Conservation (phyloP, 257 asterid genomes). For the Penstemon barbatus region DNA sequence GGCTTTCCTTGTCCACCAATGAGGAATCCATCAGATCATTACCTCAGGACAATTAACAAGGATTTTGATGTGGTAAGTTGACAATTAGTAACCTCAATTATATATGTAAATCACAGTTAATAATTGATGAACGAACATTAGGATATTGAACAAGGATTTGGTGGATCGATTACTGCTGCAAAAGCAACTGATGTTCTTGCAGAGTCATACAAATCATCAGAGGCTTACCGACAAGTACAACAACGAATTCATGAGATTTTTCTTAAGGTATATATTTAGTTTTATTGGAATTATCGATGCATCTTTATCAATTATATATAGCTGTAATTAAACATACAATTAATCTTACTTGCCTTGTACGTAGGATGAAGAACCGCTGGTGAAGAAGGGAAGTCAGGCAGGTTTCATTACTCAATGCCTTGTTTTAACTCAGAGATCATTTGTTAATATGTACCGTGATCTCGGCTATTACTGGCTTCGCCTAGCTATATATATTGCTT, state of each 20-base stretch:
- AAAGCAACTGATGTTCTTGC: slow-evolving; percentile 50
- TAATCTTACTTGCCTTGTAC: background rate
- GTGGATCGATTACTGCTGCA: slow-evolving; percentile 30
- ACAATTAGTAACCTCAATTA: background rate
- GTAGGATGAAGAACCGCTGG: slow-evolving; percentile 35
- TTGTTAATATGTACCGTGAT: slow-evolving; percentile 61
- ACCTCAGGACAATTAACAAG: slow-evolving; percentile 55
- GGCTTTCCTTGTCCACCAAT: slow-evolving; percentile 60
- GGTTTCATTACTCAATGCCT: slow-evolving; percentile 50
- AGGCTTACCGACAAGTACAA: slow-evolving; percentile 36
- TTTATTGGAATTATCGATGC: background rate
- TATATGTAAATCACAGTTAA: background rate
- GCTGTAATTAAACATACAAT: background rate
- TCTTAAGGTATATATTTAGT: slow-evolving; percentile 26
- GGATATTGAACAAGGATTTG: slow-evolving; percentile 60
- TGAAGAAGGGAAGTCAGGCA: slow-evolving; percentile 47
- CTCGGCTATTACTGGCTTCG: slow-evolving; percentile 74
- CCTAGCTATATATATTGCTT: slow-evolving; percentile 46
- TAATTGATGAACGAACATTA: slow-evolving; percentile 16
- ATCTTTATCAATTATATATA: background rate
- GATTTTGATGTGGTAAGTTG: slow-evolving; percentile 50
- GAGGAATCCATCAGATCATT: slow-evolving; percentile 71
- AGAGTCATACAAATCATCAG: slow-evolving; percentile 46
- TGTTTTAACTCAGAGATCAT: slow-evolving; percentile 54
- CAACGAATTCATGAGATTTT: slow-evolving; percentile 33